These are phyloP conservation scores for Knoxdaviesia proteae DNA, from an alignment of 2,329 filamentous ascomycete genomes.

Conservation along the genomic window DNA sequence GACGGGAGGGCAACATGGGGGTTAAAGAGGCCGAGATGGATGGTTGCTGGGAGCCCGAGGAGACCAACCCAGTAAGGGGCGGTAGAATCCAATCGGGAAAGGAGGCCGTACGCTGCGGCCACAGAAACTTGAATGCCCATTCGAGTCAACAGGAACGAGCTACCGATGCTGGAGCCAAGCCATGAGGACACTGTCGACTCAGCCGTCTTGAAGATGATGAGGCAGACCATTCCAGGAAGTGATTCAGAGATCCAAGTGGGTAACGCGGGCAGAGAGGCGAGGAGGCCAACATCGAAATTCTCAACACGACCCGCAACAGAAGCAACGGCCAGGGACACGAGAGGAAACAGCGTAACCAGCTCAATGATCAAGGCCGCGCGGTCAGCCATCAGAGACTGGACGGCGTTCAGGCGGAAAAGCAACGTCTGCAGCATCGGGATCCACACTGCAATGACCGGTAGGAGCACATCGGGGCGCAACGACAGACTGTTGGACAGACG, in stretches of 20 bases:
- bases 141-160: slow-evolving; percentile 43
- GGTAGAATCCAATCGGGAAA: slow-evolving; percentile 11
- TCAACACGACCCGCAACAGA: slow-evolving; percentile 46
- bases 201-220: slow-evolving; percentile 37
- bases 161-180: slow-evolving; percentile 33
- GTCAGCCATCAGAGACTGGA: slow-evolving; percentile 34
- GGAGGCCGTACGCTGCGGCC: slow-evolving; percentile 39
- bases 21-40: slow-evolving; percentile 54
- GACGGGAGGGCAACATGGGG: slow-evolving; percentile 45
- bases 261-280: slow-evolving; percentile 31
- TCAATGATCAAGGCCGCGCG: slow-evolving; percentile 63
- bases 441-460: slow-evolving; percentile 57
- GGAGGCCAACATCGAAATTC: slow-evolving; percentile 6
- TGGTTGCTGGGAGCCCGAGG: slow-evolving; percentile 47
- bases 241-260: slow-evolving; percentile 40
- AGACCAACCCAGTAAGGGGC: slow-evolving; percentile 49
- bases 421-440: slow-evolving; percentile 54
- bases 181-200: slow-evolving; percentile 19
- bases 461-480: slow-evolving; percentile 26
- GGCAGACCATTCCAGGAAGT: slow-evolving; percentile 43
- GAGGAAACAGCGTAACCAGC: slow-evolving; percentile 46
- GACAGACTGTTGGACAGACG: slow-evolving; percentile 27
- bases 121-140: slow-evolving; percentile 52
- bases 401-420: slow-evolving; percentile 43
- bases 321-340: slow-evolving; percentile 42